Evolutionary conservation across 805 yeast species (phyloP).

Genomic region (Ogataea chonburiensis): DNA sequence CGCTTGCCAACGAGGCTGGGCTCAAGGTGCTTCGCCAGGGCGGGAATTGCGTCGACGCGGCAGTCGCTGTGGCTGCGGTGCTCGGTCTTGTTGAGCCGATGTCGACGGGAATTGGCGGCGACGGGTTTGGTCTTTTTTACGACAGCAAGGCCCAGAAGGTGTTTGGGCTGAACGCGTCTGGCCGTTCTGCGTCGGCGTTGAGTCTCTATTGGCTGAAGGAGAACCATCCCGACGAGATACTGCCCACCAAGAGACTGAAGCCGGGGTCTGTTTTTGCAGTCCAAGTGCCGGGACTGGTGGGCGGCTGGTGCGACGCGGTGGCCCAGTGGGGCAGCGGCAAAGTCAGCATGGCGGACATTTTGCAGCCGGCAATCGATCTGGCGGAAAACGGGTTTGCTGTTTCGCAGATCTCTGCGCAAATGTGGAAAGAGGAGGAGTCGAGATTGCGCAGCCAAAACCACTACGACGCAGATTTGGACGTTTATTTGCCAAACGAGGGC

Average conservation of each 20-base stretch:
- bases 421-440: slow-evolving; percentile 45
- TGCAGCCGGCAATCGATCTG: slow-evolving; percentile 64
- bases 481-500: slow-evolving; percentile 37
- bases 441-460: slow-evolving; percentile 39
- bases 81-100: slow-evolving; percentile 56
- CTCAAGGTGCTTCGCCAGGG: slow-evolving; percentile 62
- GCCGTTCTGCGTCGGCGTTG: slow-evolving; percentile 57
- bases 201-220: slow-evolving; percentile 47
- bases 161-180: slow-evolving; percentile 72
- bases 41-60: slow-evolving; percentile 71
- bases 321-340: slow-evolving; percentile 73
- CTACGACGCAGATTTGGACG: slow-evolving; percentile 27
- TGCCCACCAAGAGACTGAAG: slow-evolving; percentile 48
- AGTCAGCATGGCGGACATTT: slow-evolving; percentile 54
- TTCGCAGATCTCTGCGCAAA: slow-evolving; percentile 51
- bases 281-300: slow-evolving; percentile 77
- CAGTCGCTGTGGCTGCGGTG: slow-evolving; percentile 58
- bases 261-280: slow-evolving; percentile 54
- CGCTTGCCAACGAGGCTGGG: slow-evolving; percentile 75
- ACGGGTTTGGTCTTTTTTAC: slow-evolving; percentile 63
- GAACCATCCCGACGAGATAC: slow-evolving; percentile 40
- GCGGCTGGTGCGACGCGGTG: slow-evolving; percentile 74
- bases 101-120: slow-evolving; percentile 67
- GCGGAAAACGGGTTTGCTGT: slow-evolving; percentile 70
- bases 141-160: slow-evolving; percentile 49